Evolutionary conservation across 2,329 filamentous ascomycete species (phyloP).

Genomic region (Akanthomyces uredinophilus): DNA sequence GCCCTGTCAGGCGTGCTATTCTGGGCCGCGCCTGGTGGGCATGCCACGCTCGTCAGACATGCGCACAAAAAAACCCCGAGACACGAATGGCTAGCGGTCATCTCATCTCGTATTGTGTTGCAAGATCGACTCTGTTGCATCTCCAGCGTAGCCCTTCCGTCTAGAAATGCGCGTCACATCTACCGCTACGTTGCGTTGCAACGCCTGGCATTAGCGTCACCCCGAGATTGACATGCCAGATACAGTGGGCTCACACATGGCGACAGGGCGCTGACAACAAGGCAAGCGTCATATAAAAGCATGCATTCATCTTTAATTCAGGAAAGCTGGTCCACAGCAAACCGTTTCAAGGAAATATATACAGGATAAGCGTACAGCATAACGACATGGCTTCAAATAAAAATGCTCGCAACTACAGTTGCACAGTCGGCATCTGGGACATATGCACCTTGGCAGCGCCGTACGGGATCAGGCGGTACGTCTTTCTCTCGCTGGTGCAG

Average conservation of each 20-base stretch:
- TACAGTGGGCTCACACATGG: neutral
- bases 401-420: constrained; percentile 7
- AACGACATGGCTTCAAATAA: neutral
- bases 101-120: too few species aligned
- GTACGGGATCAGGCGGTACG: constrained; percentile 37
- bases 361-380: neutral
- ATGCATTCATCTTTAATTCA: neutral
- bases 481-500: constrained; percentile 25
- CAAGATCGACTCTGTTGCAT: neutral
- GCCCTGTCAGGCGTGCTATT: neutral
- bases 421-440: constrained; percentile 21
- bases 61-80: neutral
- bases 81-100: neutral
- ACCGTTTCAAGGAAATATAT: neutral
- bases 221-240: neutral
- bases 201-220: too few species aligned
- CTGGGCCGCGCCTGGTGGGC: too few species aligned
- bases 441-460: constrained; percentile 43
- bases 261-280: neutral
- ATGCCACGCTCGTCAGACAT: neutral
- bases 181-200: neutral
- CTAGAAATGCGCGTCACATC: neutral
- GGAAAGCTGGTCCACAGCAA: neutral
- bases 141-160: neutral
- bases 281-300: neutral